A percentile compares a stretch with the other conserved stretches of the same genome.
phyloP scores from a whole-genome alignment of 1,284 basidiomycete genomes.

The Leccinum pachyderme region DNA sequence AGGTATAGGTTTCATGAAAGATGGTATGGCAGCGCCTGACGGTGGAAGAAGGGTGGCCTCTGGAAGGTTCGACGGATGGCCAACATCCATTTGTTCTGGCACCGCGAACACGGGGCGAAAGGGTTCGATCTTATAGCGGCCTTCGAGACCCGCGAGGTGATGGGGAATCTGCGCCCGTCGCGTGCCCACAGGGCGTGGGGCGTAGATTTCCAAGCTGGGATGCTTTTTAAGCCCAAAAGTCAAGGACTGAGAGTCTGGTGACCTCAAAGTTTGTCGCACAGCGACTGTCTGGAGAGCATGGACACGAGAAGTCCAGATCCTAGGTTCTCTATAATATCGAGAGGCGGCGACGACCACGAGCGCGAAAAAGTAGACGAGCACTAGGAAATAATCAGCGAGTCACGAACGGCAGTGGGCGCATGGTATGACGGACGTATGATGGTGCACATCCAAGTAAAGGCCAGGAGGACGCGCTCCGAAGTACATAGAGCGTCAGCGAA shows the following conservation, averaged over 20 bases:
- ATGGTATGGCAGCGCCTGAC: conserved; percentile 4
- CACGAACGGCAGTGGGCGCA: neutral
- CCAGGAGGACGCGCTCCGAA: conserved; percentile 57
- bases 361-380: conserved; percentile 43
- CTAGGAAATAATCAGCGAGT: conserved; percentile 27
- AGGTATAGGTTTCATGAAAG: conserved; percentile 10
- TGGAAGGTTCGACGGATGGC: conserved; percentile 19
- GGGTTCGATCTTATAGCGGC: conserved; percentile 49
- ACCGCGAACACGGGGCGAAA: conserved; percentile 30
- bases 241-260: conserved; percentile 33
- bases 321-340: conserved; percentile 40
- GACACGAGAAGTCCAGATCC: conserved; percentile 53
- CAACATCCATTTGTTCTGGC: conserved; percentile 26
- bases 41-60: conserved; percentile 25
- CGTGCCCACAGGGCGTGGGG: conserved; percentile 43
- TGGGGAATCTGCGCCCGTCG: conserved; percentile 34
- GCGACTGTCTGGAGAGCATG: conserved; percentile 44
- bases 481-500: conserved; percentile 38
- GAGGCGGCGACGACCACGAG: conserved; percentile 38
- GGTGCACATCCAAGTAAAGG: conserved; percentile 63
- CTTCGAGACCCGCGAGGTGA: conserved; percentile 38
- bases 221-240: conserved; percentile 33
- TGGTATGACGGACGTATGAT: conserved; percentile 46
- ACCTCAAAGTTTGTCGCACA: conserved; percentile 26
- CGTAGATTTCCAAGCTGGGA: conserved; percentile 37